These are phyloP conservation scores for Pisolithus thermaeus DNA, from an alignment of 1,284 basidiomycete genomes.

Conservation along the genomic window DNA sequence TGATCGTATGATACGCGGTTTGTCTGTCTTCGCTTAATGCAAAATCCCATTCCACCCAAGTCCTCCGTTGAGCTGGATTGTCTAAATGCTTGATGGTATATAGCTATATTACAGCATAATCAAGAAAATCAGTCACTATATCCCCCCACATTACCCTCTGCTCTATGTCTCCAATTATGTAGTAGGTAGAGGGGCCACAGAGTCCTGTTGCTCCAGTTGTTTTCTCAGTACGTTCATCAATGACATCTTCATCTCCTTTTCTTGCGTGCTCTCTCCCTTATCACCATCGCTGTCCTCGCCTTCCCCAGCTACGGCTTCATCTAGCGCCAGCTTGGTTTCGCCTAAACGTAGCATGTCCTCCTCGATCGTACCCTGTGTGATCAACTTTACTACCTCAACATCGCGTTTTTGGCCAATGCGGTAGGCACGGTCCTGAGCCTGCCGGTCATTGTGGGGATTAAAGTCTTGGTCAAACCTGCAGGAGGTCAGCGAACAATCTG, in stretches of 20 bases:
- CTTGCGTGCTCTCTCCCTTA: conserved; percentile 57
- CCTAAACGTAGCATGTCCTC: conserved; percentile 93
- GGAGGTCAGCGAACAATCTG: conserved; percentile 2
- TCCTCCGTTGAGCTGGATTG: background rate
- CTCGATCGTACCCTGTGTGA: conserved; percentile 90
- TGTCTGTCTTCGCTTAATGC: conserved; percentile 47
- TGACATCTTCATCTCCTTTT: conserved; percentile 76
- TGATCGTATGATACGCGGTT: conserved; percentile 69
- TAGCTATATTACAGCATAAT: conserved; percentile 18
- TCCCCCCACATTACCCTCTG: conserved; percentile 1
- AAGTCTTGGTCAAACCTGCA: conserved; percentile 94
- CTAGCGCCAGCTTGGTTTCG: conserved; percentile 84
- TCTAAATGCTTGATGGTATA: conserved; percentile 14
- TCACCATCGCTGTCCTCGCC: conserved; percentile 47
- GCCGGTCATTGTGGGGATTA: conserved; percentile 89
- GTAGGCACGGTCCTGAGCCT: conserved; percentile 96
- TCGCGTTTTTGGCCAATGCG: conserved; percentile 94
- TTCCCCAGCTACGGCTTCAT: conserved; percentile 87
- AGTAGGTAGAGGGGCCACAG: conserved; percentile 1
- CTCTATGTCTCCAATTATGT: background rate
- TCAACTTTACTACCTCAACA: conserved; percentile 91
- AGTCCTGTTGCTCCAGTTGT: conserved; percentile 43
- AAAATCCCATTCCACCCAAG: background rate
- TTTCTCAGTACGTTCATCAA: conserved; percentile 75
- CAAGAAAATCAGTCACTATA: background rate